These are phyloP conservation scores for Hyaloscypha bicolor DNA, from an alignment of 495 filamentous ascomycete genomes.

Conservation along the genomic window DNA sequence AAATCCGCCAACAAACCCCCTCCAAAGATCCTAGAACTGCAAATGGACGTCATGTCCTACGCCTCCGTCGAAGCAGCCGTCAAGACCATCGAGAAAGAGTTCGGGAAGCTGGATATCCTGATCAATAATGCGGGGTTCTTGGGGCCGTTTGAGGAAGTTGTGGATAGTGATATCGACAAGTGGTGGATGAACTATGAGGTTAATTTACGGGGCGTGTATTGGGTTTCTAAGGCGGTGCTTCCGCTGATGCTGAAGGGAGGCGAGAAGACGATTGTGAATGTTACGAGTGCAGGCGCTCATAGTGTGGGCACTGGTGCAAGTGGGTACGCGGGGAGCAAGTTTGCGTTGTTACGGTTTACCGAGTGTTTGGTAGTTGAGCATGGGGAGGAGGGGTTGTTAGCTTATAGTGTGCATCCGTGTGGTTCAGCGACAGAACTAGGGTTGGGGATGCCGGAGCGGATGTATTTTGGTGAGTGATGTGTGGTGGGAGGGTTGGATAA, in stretches of 20 bases:
- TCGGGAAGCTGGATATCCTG: constrained; percentile 54
- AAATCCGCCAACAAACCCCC: constrained; percentile 34
- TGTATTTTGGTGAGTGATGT: constrained; percentile 29
- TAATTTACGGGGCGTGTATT: constrained; percentile 47
- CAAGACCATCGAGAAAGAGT: constrained; percentile 35
- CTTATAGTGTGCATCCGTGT: constrained; percentile 53
- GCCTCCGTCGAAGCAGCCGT: constrained; percentile 42
- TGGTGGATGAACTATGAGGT: constrained; percentile 46
- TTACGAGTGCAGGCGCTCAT: constrained; percentile 48
- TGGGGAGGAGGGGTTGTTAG: constrained; percentile 46
- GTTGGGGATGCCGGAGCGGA: constrained; percentile 28
- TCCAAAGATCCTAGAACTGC: constrained; percentile 37
- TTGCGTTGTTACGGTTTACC: constrained; percentile 50
- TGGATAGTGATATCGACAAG: constrained; percentile 33
- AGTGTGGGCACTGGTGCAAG: constrained; percentile 33
- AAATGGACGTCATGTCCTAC: constrained; percentile 47
- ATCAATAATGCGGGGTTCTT: constrained; percentile 62
- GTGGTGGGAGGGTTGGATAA: neutral
- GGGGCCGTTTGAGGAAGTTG: constrained; percentile 36
- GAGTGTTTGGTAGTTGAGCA: constrained; percentile 51
- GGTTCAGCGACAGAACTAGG: constrained; percentile 49
- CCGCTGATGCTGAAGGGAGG: constrained; percentile 48
- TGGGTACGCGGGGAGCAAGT: constrained; percentile 49
- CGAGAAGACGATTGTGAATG: constrained; percentile 50
- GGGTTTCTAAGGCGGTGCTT: constrained; percentile 43